Conservation (phyloP, 2,329 filamentous ascomycete species). For the Penicillium italicum region DNA sequence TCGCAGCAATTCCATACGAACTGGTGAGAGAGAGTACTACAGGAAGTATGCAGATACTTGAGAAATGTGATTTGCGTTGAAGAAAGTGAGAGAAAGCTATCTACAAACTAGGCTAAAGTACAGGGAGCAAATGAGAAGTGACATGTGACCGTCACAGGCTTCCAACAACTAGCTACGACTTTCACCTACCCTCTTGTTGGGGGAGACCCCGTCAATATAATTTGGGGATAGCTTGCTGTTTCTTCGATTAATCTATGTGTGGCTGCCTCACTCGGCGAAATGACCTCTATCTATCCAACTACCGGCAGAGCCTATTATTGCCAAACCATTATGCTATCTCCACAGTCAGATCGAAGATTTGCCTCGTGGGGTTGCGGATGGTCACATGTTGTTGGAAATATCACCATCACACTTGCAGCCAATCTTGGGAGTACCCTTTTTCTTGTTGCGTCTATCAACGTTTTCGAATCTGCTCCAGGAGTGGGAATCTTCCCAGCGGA, state of each 20-base stretch:
- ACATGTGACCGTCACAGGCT: too few species aligned
- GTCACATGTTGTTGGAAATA: constrained; percentile 72
- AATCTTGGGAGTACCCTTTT: constrained; percentile 63
- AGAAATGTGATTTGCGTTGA: too few species aligned
- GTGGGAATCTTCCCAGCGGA: constrained; percentile 45
- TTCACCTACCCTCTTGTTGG: constrained; percentile 63
- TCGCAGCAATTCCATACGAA: constrained; percentile 67
- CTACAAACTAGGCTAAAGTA: too few species aligned
- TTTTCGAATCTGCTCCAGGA: constrained; percentile 48
- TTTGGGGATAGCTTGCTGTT: constrained; percentile 65
- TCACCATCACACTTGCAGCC: constrained; percentile 68
- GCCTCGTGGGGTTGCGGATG: constrained; percentile 66
- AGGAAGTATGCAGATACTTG: too few species aligned
- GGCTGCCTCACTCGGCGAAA: constrained; percentile 63
- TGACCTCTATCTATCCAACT: constrained; percentile 63
- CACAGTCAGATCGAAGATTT: constrained; percentile 60
- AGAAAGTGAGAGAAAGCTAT: too few species aligned
- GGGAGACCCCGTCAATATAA: constrained; percentile 63
- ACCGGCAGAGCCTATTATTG: constrained; percentile 69
- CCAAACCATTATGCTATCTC: constrained; percentile 62
- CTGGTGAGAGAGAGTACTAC: too few species aligned
- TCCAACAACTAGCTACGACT: too few species aligned
- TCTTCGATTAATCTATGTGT: constrained; percentile 59
- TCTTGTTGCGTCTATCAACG: constrained; percentile 52
- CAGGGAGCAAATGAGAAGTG: too few species aligned